phyloP scores from a whole-genome alignment of 73 alveolate genomes.

The Diophrys appendiculata region DNA sequence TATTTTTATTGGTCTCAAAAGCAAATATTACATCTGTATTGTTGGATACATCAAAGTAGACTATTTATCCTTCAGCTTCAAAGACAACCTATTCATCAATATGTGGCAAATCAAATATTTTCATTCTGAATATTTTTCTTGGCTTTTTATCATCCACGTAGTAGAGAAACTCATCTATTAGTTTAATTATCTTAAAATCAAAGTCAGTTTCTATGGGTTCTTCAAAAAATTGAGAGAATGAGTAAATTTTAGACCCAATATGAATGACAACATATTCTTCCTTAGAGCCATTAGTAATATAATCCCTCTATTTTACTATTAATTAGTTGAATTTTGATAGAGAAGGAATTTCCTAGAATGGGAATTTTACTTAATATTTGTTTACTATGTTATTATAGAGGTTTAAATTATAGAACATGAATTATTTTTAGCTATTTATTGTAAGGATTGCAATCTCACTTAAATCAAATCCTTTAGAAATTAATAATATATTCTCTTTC shows the following conservation, averaged over 20 bases:
- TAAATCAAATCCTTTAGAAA: background rate
- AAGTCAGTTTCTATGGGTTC: no score
- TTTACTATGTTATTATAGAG: background rate
- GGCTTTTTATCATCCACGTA: no score
- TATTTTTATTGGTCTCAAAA: background rate
- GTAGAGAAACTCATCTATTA: no score
- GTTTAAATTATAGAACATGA: background rate
- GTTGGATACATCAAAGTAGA: background rate
- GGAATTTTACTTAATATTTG: background rate
- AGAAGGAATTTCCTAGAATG: background rate
- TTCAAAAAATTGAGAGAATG: no score
- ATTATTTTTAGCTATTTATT: no score
- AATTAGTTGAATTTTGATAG: background rate
- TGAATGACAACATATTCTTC: background rate
- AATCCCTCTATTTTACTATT: background rate
- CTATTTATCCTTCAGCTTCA: no score
- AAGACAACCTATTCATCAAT: no score
- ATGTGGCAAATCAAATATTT: no score
- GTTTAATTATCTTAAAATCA: no score
- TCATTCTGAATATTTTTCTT: no score
- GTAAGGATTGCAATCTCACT: background rate
- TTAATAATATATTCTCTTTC: background rate
- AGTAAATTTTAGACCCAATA: no score
- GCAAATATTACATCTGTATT: background rate
- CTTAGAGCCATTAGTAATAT: background rate